Conservation (phyloP, 371 early-diverging fungal genomes). For the Sporodiniella umbellata region DNA sequence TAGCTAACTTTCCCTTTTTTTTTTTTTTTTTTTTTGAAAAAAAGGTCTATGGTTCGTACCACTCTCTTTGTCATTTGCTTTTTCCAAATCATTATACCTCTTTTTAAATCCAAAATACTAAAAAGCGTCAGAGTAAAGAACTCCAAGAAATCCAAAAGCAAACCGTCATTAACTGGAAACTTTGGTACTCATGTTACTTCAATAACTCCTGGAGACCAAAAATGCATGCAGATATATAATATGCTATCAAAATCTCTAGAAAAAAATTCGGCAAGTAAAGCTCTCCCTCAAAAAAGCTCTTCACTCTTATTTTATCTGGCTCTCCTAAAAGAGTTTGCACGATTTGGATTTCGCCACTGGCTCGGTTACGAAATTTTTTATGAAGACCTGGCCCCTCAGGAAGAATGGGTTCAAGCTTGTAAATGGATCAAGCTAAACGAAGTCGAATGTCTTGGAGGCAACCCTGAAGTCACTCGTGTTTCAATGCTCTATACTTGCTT, state of each 20-base stretch:
- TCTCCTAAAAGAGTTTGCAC: slow-evolving; percentile 20
- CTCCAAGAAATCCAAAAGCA: slow-evolving; percentile 8
- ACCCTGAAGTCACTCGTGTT: slow-evolving; percentile 19
- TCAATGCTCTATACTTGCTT: slow-evolving; percentile 31
- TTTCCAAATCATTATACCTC: slow-evolving; percentile 32
- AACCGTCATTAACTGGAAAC: slow-evolving; percentile 12
- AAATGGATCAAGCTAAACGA: slow-evolving; percentile 47
- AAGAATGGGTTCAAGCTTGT: slow-evolving; percentile 37
- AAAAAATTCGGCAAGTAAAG: slow-evolving; percentile 7
- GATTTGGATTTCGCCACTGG: slow-evolving; percentile 30
- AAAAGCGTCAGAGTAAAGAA: slow-evolving; percentile 20
- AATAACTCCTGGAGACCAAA: slow-evolving; percentile 41
- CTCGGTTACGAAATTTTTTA: slow-evolving; percentile 41
- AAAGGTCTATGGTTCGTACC: slow-evolving; percentile 28
- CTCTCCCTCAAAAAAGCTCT: background rate
- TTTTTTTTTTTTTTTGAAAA: background rate
- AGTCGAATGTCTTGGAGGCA: slow-evolving; percentile 43
- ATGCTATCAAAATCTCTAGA: slow-evolving; percentile 26
- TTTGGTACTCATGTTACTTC: slow-evolving; percentile 11
- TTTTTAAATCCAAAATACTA: slow-evolving; percentile 18
- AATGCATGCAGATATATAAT: slow-evolving; percentile 36
- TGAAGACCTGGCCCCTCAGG: slow-evolving; percentile 17
- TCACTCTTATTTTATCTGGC: slow-evolving; percentile 8
- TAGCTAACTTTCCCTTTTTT: background rate
- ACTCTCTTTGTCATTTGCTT: slow-evolving; percentile 31